phyloP scores from a whole-genome alignment of 257 asterid species.

The Prunella vulgaris region DNA sequence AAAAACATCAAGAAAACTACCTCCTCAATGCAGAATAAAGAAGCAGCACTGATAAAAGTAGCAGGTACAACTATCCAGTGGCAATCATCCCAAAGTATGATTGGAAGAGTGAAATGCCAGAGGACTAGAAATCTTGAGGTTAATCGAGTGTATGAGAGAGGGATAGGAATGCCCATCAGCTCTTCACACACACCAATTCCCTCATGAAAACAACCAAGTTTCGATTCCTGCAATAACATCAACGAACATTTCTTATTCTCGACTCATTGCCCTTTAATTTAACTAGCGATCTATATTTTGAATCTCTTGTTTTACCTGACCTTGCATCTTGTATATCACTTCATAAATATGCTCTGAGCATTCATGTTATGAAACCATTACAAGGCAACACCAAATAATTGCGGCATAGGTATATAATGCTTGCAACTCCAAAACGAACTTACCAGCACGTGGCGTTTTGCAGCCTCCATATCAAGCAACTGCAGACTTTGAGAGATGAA shows the following conservation, averaged over 20 bases:
- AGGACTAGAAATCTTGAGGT: slow-evolving; percentile 93
- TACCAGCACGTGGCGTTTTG: slow-evolving; percentile 72
- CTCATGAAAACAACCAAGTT: slow-evolving; percentile 77
- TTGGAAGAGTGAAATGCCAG: slow-evolving; percentile 97
- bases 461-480: slow-evolving; percentile 56
- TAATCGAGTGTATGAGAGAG: slow-evolving; percentile 88
- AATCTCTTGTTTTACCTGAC: no score
- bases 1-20: slow-evolving; percentile 27
- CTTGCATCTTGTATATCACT: not conserved
- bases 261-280: no score
- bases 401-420: not conserved
- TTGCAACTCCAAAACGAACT: slow-evolving; percentile 7
- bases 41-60: slow-evolving; percentile 91
- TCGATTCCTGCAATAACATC: slow-evolving; percentile 56
- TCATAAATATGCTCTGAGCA: not conserved
- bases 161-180: slow-evolving; percentile 81
- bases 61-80: slow-evolving; percentile 99
- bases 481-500: slow-evolving; percentile 87
- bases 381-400: not conserved
- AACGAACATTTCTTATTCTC: not conserved
- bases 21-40: slow-evolving; percentile 96
- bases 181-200: slow-evolving; percentile 84
- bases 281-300: no score
- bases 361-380: no score
- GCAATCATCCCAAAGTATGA: slow-evolving; percentile 96